phyloP scores from a whole-genome alignment of 305 asterid species.

The Stenogyne calaminthoides region DNA sequence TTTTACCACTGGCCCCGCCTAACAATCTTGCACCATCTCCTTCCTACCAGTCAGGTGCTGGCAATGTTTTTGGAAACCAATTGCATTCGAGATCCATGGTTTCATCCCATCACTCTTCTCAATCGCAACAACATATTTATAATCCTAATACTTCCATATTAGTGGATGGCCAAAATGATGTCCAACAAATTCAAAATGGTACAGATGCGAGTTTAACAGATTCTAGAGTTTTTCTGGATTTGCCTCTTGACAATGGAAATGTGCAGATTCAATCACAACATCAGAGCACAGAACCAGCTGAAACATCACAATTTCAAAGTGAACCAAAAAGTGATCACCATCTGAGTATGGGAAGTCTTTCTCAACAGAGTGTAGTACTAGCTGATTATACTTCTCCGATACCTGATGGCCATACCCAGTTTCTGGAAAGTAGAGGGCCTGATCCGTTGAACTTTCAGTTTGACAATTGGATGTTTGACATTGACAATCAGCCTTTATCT shows the following conservation, averaged over 20 bases:
- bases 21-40: slow-evolving; percentile 37
- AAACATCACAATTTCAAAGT: slow-evolving; percentile 30
- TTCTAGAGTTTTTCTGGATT: slow-evolving; percentile 38
- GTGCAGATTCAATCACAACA: slow-evolving; percentile 30
- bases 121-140: slow-evolving; percentile 29
- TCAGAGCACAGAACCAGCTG: slow-evolving; percentile 37
- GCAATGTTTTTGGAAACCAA: slow-evolving; percentile 27
- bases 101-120: slow-evolving; percentile 41
- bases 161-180: slow-evolving; percentile 28
- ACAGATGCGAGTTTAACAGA: slow-evolving; percentile 28
- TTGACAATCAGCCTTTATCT: slow-evolving; percentile 41
- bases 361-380: slow-evolving; percentile 9
- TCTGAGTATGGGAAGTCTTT: slow-evolving; percentile 33
- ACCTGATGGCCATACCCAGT: slow-evolving; percentile 28
- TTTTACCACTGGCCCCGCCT: slow-evolving; percentile 27
- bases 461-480: slow-evolving; percentile 45
- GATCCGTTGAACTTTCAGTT: slow-evolving; percentile 31
- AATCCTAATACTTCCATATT: slow-evolving; percentile 27
- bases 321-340: slow-evolving; percentile 24
- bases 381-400: slow-evolving; percentile 26
- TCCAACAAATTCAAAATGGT: slow-evolving; percentile 38
- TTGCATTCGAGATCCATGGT: slow-evolving; percentile 28
- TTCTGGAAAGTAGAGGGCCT: slow-evolving; percentile 35
- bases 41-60: slow-evolving; percentile 29
- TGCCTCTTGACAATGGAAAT: slow-evolving; percentile 32